Evolutionary conservation across 805 yeast species (phyloP).

Genomic region (Metschnikowia amazonensis): DNA sequence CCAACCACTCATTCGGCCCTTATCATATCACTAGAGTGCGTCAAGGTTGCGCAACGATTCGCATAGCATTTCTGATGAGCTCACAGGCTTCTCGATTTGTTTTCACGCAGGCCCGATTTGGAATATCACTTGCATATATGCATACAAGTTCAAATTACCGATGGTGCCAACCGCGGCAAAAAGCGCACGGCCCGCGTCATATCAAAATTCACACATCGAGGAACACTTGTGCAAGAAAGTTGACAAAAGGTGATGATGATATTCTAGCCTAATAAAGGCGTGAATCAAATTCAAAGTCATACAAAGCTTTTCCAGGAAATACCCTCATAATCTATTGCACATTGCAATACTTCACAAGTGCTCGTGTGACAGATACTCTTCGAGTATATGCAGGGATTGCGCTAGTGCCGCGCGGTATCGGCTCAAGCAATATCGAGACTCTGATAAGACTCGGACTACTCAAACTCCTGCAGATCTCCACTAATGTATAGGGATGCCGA

Average conservation of each 20-base stretch:
- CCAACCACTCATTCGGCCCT: too few species aligned
- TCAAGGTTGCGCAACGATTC: neutral
- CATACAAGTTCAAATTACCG: neutral
- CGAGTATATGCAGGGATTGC: neutral
- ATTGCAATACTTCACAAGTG: too few species aligned
- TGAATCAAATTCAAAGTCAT: too few species aligned
- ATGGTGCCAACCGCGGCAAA: neutral
- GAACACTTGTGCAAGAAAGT: too few species aligned
- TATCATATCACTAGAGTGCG: neutral
- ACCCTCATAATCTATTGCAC: too few species aligned
- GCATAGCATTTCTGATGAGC: too few species aligned
- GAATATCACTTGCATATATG: neutral
- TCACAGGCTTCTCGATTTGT: slow-evolving; percentile 1
- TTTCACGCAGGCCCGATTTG: slow-evolving; percentile 1
- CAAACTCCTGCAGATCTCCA: neutral
- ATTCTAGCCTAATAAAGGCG: too few species aligned
- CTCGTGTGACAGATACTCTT: neutral
- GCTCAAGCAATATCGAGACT: neutral
- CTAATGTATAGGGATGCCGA: neutral
- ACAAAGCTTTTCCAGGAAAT: too few species aligned
- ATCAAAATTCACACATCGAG: neutral
- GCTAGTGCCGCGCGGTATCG: neutral
- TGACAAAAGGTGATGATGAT: too few species aligned
- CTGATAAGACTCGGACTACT: neutral
- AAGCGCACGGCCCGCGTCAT: neutral